Evolutionary conservation across 768 basidiomycete genomes (phyloP).

Genomic region (Phaffia tasmanica): DNA sequence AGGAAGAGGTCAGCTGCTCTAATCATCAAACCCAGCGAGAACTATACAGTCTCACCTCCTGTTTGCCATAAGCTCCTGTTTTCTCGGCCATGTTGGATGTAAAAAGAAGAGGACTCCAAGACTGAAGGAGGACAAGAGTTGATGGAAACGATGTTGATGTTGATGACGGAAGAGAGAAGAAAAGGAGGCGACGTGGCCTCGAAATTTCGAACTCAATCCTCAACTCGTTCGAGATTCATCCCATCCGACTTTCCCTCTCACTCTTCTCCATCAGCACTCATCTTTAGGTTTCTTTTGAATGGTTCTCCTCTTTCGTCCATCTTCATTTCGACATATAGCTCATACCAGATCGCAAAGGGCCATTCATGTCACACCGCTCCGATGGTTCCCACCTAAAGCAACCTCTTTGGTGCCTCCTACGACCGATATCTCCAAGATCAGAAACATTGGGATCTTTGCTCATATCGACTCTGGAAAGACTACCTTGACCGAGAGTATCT

Average conservation of each 20-base stretch:
- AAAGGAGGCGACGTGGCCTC: too few relatives aligned
- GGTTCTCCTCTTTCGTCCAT: too few relatives aligned
- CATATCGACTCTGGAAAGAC: slow-evolving; percentile 27
- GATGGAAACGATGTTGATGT: not conserved
- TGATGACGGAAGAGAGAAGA: not conserved
- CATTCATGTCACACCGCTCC: not conserved
- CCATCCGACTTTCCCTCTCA: too few relatives aligned
- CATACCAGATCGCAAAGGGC: too few relatives aligned
- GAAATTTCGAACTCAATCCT: too few relatives aligned
- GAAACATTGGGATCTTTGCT: slow-evolving; percentile 26
- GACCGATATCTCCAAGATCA: slow-evolving; percentile 21
- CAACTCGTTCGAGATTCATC: too few relatives aligned
- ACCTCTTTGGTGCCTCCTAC: slow-evolving; percentile 13
- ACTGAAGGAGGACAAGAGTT: not conserved
- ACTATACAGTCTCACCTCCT: slow-evolving; percentile 24
- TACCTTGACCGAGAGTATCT: slow-evolving; percentile 23
- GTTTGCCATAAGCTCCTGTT: slow-evolving; percentile 32
- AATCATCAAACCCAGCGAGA: not conserved
- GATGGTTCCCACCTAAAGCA: slow-evolving; percentile 8
- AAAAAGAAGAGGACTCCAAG: not conserved
- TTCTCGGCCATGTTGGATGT: slow-evolving; percentile 26
- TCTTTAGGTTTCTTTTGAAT: too few relatives aligned
- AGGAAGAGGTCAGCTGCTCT: slow-evolving; percentile 1
- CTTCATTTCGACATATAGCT: too few relatives aligned
- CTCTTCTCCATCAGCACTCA: too few relatives aligned